Evolutionary conservation across 2,329 filamentous ascomycete genomes (phyloP), one percentile per base, ranked within the genome.

Genomic region (Magnaporthiopsis incrustans): DNA sequence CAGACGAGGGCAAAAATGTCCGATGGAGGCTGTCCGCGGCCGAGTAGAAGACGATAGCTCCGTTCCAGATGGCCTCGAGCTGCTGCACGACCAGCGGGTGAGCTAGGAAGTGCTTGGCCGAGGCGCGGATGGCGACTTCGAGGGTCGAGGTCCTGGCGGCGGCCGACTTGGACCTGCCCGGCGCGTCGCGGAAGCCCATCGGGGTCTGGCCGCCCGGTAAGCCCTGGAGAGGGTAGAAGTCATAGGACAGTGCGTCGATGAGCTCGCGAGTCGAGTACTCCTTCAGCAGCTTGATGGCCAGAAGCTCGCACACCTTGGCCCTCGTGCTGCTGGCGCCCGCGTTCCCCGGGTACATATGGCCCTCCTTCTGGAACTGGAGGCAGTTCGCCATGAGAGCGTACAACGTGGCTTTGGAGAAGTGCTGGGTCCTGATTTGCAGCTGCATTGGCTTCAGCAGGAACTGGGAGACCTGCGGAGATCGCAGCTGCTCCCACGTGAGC

Each of bases 361-460:
- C 88, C 74, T 98, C 94, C 75, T 96, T 97, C 72, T 84, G 84
- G 76, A 97, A 98, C 73, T 97, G 94, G 64, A 98, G 81, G 72
- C 91, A 96, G 72, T 98, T 98, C 61, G 93, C 92, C 83, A 97
- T 89, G 69, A 98, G 79, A 2, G 92, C 92, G 77, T 96, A 97
- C 53, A 97, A 76, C 0, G 92, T 95, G 12, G 91, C 93, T 60
- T 90, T 85, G 35, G 89, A 93, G 75, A 96, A 94, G 76, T 97
- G 91, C 62, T 90, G 86, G 22, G 85, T 82, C 66, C 89, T 87
- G 67, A 97, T 93, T 74, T 94, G 89, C 73, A 95, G 90, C 75
- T 95, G 92, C 80, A 97, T 95, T 2, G 94, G 94, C 79, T 97
- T 97, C 73, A 97, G 85, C 50, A 98, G 83, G 74, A 98, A 98